These are phyloP conservation scores for maize (Zea mays) DNA, from an alignment of 176 grass and related monocot species.

Conservation along the genomic window Zm-B73-REFERENCE-NAM-5.0 NC_050103.1:64201501-64202000, in stretches of 20 bases:
- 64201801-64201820: conserved; percentile 28
- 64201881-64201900: neutral
- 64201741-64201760: neutral
- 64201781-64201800: neutral
- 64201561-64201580: neutral
- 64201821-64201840: neutral
- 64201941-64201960: neutral
- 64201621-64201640: neutral
- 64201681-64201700: neutral
- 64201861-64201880: neutral
- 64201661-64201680: neutral
- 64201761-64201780: neutral
- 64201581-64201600: neutral
- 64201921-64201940: neutral
- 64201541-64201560: neutral
- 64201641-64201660: neutral
- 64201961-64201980: conserved; percentile 3
- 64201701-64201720: neutral
- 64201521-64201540: neutral
- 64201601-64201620: neutral
- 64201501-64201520: neutral
- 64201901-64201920: neutral
- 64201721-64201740: neutral
- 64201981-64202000: neutral
- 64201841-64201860: conserved; percentile 6